Evolutionary conservation across 306 rosid genomes (phyloP).

Genomic region (Alnus glutinosa): DNA sequence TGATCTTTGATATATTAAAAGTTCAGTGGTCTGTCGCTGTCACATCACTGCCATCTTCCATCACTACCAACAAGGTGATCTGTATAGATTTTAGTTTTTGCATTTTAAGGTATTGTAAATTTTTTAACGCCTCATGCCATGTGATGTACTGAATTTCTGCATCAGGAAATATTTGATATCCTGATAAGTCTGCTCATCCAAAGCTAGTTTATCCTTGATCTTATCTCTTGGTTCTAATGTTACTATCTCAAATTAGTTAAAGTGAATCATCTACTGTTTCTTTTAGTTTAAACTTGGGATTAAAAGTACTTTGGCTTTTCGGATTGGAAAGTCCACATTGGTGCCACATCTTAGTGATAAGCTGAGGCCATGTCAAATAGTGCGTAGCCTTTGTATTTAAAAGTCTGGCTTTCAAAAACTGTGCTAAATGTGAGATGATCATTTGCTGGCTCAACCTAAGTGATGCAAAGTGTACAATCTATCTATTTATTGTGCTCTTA

Average conservation of each 20-base stretch:
- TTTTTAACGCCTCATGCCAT: background rate
- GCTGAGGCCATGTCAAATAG: background rate
- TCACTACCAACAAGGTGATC: constrained; percentile 65
- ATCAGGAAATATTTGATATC: background rate
- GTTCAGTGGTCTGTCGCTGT: constrained; percentile 74
- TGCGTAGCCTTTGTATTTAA: background rate
- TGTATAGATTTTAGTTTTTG: constrained; percentile 15
- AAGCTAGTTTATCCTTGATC: background rate
- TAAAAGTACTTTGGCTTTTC: background rate
- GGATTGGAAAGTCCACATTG: background rate
- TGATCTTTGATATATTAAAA: constrained; percentile 76
- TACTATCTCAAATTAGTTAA: background rate
- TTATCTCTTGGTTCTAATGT: background rate
- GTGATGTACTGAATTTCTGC: background rate
- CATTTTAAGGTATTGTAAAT: background rate
- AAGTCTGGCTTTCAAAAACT: background rate
- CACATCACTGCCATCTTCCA: constrained; percentile 68
- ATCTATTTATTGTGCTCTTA: background rate
- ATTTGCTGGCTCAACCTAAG: background rate
- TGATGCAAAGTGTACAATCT: background rate
- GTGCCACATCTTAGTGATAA: background rate
- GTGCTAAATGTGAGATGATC: background rate
- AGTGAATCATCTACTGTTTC: background rate
- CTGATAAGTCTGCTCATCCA: no score
- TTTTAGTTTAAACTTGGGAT: background rate